These are phyloP conservation scores for Stephania japonica DNA, from an alignment of 164 flowering plant species.

Conservation along the genomic window DNA sequence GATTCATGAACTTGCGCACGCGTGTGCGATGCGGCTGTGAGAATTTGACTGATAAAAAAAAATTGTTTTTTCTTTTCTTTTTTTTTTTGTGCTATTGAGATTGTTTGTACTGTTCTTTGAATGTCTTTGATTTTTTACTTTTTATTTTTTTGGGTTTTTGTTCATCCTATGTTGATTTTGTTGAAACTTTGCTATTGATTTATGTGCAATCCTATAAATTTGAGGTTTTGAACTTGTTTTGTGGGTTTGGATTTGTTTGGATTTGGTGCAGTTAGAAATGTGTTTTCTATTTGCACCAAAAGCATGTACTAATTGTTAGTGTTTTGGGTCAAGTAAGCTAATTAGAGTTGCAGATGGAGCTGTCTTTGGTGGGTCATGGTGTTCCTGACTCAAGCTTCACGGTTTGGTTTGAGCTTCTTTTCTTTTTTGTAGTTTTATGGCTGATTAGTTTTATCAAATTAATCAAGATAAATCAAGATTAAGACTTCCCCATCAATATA, in stretches of 20 bases:
- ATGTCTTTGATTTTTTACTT: neutral
- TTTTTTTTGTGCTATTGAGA: neutral
- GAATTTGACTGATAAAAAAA: too few species aligned
- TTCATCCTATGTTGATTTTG: too few species aligned
- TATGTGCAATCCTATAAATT: neutral
- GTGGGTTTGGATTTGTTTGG: neutral
- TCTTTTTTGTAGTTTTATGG: neutral
- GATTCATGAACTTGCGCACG: too few species aligned
- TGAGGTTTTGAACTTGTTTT: neutral
- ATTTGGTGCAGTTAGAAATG: neutral
- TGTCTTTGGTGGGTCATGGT: neutral
- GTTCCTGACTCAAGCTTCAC: neutral
- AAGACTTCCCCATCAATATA: neutral
- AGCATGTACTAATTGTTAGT: too few species aligned
- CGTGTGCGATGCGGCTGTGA: too few species aligned
- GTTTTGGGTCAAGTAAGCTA: neutral
- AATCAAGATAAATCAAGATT: too few species aligned
- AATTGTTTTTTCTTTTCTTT: neutral
- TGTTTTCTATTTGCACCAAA: neutral
- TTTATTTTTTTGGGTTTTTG: neutral
- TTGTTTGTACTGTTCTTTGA: neutral
- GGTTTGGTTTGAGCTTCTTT: neutral
- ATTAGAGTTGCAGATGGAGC: neutral
- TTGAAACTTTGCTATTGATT: too few species aligned
- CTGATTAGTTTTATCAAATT: too few species aligned